phyloP scores from a whole-genome alignment of 2,329 filamentous ascomycete genomes.

The Paecilomyces fulvus region DNA sequence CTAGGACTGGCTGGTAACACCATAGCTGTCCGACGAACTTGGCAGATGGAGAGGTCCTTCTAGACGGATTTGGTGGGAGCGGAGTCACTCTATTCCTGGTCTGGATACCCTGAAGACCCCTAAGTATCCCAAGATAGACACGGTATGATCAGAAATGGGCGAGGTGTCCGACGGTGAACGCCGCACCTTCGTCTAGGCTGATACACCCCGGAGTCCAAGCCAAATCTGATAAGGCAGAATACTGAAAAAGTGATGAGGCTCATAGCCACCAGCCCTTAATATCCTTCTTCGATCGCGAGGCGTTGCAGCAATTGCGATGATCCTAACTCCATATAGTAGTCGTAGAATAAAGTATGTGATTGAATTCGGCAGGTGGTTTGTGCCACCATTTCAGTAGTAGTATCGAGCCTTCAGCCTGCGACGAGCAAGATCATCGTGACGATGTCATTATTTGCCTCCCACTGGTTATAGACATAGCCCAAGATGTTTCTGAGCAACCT shows the following conservation, averaged over 20 bases:
- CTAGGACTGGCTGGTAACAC: not conserved
- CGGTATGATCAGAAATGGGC: not conserved
- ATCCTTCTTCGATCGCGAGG: not conserved
- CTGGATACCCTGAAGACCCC: not conserved
- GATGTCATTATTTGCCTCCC: not conserved
- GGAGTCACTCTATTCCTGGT: not conserved
- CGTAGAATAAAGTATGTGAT: not conserved
- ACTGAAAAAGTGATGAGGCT: not conserved
- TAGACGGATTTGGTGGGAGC: not conserved
- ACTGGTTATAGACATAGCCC: not conserved
- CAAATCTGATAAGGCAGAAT: not conserved
- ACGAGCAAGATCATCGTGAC: not conserved
- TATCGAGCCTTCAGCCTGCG: not conserved
- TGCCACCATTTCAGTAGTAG: not conserved
- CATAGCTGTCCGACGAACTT: not conserved
- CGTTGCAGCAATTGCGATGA: not conserved
- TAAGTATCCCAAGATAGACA: not conserved
- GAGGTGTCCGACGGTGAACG: not conserved
- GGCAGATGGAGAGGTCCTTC: not conserved
- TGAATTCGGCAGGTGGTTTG: not conserved
- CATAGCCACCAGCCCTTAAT: not conserved
- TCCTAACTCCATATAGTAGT: not conserved
- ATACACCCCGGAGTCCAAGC: not conserved
- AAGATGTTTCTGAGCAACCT: not conserved
- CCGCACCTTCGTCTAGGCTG: conserved; percentile 5